These are phyloP conservation scores for Sporothrix humicola DNA, from an alignment of 2,329 filamentous ascomycete genomes.

Conservation along the genomic window DNA sequence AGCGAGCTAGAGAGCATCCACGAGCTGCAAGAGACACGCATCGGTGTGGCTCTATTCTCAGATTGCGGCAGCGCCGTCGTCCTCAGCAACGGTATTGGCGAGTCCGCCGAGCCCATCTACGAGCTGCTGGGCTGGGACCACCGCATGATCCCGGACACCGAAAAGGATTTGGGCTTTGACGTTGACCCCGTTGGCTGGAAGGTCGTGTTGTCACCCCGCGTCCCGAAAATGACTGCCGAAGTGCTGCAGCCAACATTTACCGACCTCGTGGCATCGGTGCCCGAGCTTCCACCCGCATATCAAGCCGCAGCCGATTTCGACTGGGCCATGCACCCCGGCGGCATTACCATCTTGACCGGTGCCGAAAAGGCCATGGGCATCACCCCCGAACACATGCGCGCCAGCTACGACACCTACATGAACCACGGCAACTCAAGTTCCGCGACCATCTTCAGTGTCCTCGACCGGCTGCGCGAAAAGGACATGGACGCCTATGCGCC, in stretches of 20 bases:
- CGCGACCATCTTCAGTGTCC: slow-evolving; percentile 70
- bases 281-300: slow-evolving; percentile 52
- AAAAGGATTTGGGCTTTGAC: slow-evolving; percentile 68
- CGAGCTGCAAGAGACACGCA: slow-evolving; percentile 63
- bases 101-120: slow-evolving; percentile 55
- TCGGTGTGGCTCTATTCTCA: slow-evolving; percentile 70
- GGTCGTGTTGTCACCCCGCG: slow-evolving; percentile 65
- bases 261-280: slow-evolving; percentile 57
- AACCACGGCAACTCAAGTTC: slow-evolving; percentile 72
- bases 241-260: slow-evolving; percentile 61
- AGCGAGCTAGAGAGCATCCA: slow-evolving; percentile 70
- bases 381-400: slow-evolving; percentile 67
- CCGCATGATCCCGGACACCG: slow-evolving; percentile 64
- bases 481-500: slow-evolving; percentile 65
- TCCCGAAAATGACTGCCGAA: slow-evolving; percentile 61
- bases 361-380: slow-evolving; percentile 65
- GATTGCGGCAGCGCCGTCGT: slow-evolving; percentile 72
- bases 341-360: slow-evolving; percentile 68
- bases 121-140: slow-evolving; percentile 71
- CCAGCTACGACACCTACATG: slow-evolving; percentile 72
- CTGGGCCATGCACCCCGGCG: slow-evolving; percentile 76
- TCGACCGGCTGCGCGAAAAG: slow-evolving; percentile 64
- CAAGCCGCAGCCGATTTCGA: slow-evolving; percentile 64
- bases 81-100: slow-evolving; percentile 67
- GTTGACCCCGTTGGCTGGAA: slow-evolving; percentile 70